Evolutionary conservation across 495 filamentous ascomycete species (phyloP).

Genomic region (Geopyxis carbonaria): DNA sequence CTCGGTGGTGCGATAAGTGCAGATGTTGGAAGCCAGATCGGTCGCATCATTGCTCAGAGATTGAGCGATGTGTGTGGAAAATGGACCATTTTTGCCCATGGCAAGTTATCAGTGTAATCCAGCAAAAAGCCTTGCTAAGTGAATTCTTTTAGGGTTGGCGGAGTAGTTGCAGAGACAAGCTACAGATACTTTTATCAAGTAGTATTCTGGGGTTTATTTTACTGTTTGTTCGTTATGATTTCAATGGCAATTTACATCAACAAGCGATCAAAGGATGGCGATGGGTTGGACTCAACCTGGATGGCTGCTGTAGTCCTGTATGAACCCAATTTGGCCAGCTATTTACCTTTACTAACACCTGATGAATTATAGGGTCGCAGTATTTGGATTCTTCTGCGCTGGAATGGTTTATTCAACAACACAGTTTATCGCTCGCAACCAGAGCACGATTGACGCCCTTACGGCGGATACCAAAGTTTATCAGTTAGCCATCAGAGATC

Average conservation of each 20-base stretch:
- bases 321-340: neutral
- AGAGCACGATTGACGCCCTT: conserved; percentile 69
- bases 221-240: conserved; percentile 46
- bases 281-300: conserved; percentile 17
- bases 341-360: conserved; percentile 8
- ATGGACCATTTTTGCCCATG: conserved; percentile 96
- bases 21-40: conserved; percentile 70
- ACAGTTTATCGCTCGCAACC: conserved; percentile 50
- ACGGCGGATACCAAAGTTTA: conserved; percentile 43
- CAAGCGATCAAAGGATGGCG: conserved; percentile 9
- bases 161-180: conserved; percentile 65
- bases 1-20: conserved; percentile 65
- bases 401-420: conserved; percentile 56
- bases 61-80: conserved; percentile 61
- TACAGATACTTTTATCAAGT: conserved; percentile 90
- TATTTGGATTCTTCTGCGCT: conserved; percentile 60
- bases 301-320: conserved; percentile 8
- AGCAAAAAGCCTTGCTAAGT: neutral
- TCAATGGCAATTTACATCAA: conserved; percentile 38
- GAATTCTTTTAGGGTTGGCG: conserved; percentile 48
- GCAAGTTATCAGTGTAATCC: conserved; percentile 27
- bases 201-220: conserved; percentile 49
- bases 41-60: conserved; percentile 66
- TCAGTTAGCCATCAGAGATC: conserved; percentile 60
- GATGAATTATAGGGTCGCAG: conserved; percentile 28